Conservation (phyloP, 306 rosid genomes). For the Oxytropis ochrocephala region DNA sequence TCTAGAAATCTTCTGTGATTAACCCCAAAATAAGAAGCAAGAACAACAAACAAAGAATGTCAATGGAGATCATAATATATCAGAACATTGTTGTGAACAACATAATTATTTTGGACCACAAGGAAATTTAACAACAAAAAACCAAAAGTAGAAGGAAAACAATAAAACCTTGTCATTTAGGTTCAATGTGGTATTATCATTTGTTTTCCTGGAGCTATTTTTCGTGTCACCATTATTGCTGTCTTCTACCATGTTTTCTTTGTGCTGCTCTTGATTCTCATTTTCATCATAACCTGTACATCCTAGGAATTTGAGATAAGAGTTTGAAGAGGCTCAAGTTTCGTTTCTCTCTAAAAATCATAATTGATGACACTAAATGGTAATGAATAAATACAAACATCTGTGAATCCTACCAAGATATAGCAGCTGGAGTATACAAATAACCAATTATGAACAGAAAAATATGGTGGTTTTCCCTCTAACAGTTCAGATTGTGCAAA, state of each 20-base stretch:
- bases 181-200: constrained; percentile 24
- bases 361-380: background rate
- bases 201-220: constrained; percentile 10
- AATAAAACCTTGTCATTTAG: constrained; percentile 48
- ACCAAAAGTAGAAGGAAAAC: background rate
- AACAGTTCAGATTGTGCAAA: constrained; percentile 17
- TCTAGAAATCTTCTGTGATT: constrained; percentile 50
- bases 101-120: constrained; percentile 4
- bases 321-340: background rate
- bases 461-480: background rate
- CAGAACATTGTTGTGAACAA: background rate
- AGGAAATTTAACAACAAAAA: background rate
- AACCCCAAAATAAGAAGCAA: constrained; percentile 10
- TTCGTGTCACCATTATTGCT: constrained; percentile 25
- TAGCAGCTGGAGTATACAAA: background rate
- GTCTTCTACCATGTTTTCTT: constrained; percentile 28
- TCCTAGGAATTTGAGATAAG: constrained; percentile 9
- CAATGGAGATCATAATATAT: constrained; percentile 2
- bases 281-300: constrained; percentile 32
- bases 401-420: background rate
- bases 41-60: background rate
- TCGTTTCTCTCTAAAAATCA: background rate
- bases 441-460: background rate
- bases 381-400: constrained; percentile 1
- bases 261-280: constrained; percentile 17